A percentile compares a stretch with the other conserved stretches of the same genome.
Evolutionary conservation across 2,329 filamentous ascomycete species (phyloP).

Genomic region (Aspergillus hortae): DNA sequence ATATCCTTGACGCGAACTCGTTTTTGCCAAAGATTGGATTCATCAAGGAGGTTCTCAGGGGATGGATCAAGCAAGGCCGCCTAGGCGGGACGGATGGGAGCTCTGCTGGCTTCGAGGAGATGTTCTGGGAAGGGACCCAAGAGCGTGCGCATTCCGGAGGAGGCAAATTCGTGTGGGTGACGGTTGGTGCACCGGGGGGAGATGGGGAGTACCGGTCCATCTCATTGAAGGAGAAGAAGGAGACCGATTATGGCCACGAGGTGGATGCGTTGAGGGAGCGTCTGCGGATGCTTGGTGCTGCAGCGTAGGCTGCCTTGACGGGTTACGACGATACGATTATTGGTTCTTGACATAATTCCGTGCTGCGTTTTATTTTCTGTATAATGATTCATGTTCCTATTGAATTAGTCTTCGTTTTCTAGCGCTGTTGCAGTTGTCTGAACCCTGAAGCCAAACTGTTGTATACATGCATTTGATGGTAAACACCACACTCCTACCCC

Average conservation of each 20-base stretch:
- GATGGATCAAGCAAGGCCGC: constrained; percentile 37
- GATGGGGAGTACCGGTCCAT: constrained; percentile 43
- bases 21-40: constrained; percentile 43
- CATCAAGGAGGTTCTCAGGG: constrained; percentile 38
- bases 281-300: constrained; percentile 22
- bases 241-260: constrained; percentile 21
- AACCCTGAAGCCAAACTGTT: no score
- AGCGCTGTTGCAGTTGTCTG: background rate
- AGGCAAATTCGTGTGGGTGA: constrained; percentile 52
- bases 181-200: constrained; percentile 46
- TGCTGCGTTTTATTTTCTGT: background rate
- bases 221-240: constrained; percentile 28
- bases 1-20: constrained; percentile 44
- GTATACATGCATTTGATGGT: no score
- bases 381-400: background rate
- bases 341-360: constrained; percentile 1
- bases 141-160: constrained; percentile 38
- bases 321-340: constrained; percentile 25
- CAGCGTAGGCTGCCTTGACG: constrained; percentile 1
- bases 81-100: constrained; percentile 27
- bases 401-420: background rate
- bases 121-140: constrained; percentile 42
- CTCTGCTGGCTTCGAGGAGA: constrained; percentile 18
- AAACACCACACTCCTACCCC: no score
- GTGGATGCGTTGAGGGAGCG: constrained; percentile 29